Base-by-base conservation (phyloP, 129 eudicot species). In the Chrysanthemum seticuspe region DNA sequence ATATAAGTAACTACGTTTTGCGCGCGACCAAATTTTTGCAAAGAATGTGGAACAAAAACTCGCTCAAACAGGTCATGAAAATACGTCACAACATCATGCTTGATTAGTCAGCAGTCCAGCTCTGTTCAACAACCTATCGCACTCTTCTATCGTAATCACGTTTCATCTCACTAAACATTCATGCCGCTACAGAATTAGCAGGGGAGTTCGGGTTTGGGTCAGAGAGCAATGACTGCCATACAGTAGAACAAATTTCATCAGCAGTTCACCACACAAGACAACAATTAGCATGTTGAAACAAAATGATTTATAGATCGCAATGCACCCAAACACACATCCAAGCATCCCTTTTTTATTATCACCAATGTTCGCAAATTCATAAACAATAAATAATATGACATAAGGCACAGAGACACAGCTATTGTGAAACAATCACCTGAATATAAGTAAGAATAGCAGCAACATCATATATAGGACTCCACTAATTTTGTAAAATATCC, bases 151-250 rank as follows among this genome's bases (percentile, higher is more conserved):
- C 80, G 85, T 86, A 86, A 61, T 86, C 91, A 4, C 87, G 82
- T 75, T 83, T 86, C 68, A 67, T 80, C 70, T 86, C 87, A 36
- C 85, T 83, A 65, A 83, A 86, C 81, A 78, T 78, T n/a, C 85
- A 64, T 58, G 91, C 91, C 53, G 91, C 91, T 68, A 83, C 91
- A 4, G 87, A 86, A 71, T 86, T 86, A 0, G 91, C 91, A 48
- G 87, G 91, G 1, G 91, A 86, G 78, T 86, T 86, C 27, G 91
- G 91, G 75, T 86, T 86, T 7, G 91, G 91, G 72, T 86, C 91
- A 60, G 87, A 77, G 13, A 86, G 85, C 83, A 86, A 78, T 13
- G 87, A 83, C 87, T 83, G 70, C 66, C 54, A 51, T 53, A 12
- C 18, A 58, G 7, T 36, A 14, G 6, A 48, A 29, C 8, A 52